Percentiles rank a stretch among this genome's conserved stretches.
phyloP scores from a whole-genome alignment of 805 yeast genomes.

The Starmerella ratchasimensis region DNA sequence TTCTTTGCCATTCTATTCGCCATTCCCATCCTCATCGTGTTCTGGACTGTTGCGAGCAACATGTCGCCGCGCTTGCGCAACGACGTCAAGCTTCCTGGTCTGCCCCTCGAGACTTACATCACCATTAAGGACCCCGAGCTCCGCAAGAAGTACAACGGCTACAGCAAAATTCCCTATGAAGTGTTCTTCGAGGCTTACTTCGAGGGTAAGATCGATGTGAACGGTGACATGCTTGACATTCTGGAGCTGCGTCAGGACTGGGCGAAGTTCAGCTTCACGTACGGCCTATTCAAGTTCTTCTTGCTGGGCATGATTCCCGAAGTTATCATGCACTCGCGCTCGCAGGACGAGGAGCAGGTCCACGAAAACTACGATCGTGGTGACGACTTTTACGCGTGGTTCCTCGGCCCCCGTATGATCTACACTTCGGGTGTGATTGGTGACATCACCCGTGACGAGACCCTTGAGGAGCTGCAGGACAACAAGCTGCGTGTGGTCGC shows the following conservation, averaged over 20 bases:
- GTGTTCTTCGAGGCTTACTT: constrained; percentile 82
- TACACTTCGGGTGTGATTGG: constrained; percentile 76
- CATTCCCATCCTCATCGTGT: constrained; percentile 64
- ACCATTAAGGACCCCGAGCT: constrained; percentile 66
- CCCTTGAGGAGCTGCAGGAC: constrained; percentile 64
- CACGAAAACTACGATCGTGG: constrained; percentile 94
- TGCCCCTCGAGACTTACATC: constrained; percentile 64
- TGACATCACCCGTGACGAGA: constrained; percentile 56
- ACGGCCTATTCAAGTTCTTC: constrained; percentile 63
- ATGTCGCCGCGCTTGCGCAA: constrained; percentile 72
- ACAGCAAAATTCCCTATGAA: constrained; percentile 75
- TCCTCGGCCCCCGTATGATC: constrained; percentile 87
- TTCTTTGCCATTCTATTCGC: constrained; percentile 42
- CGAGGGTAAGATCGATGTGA: constrained; percentile 69
- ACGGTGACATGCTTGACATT: constrained; percentile 74
- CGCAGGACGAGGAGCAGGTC: constrained; percentile 93
- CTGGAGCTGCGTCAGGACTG: constrained; percentile 85
- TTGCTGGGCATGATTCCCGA: constrained; percentile 83
- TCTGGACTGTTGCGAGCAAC: constrained; percentile 67
- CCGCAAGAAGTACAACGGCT: constrained; percentile 54
- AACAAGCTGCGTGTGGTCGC: constrained; percentile 79
- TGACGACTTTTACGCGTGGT: constrained; percentile 89
- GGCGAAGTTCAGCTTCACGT: constrained; percentile 70
- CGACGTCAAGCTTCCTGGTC: constrained; percentile 59
- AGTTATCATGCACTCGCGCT: constrained; percentile 78